Conservation (phyloP, 192 early-diverging fungal species). For the Gonapodya sp. region DNA sequence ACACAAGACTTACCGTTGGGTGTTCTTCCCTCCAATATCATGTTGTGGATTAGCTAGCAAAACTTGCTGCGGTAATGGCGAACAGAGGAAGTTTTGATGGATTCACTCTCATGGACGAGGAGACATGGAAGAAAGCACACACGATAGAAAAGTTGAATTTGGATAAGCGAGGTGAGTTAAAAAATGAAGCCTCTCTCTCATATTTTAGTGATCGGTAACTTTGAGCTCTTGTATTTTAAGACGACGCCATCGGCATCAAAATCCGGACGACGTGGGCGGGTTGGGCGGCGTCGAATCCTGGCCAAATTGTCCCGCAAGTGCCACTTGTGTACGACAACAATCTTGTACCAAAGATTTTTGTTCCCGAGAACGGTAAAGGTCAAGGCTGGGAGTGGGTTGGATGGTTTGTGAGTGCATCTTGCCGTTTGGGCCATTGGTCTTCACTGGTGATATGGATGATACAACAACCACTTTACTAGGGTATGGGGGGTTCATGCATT, state of each 20-base stretch:
- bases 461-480: neutral
- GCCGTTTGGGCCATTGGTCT: neutral
- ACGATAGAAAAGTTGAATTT: neutral
- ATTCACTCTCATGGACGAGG: neutral
- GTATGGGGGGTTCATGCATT: neutral
- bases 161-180: neutral
- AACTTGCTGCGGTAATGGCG: neutral
- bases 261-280: neutral
- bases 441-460: neutral
- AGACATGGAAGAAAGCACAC: constrained; percentile 9
- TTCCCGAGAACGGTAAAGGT: neutral
- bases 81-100: neutral
- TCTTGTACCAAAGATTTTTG: neutral
- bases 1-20: too few relatives aligned
- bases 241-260: neutral
- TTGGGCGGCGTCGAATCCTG: neutral
- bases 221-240: neutral
- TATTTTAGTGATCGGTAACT: neutral
- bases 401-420: neutral
- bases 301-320: neutral
- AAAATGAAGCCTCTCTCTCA: neutral
- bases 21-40: too few relatives aligned
- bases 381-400: constrained; percentile 6
- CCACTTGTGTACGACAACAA: neutral
- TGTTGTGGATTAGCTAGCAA: too few relatives aligned